Evolutionary conservation across 805 yeast species (phyloP).

Genomic region (Candida michaelii): DNA sequence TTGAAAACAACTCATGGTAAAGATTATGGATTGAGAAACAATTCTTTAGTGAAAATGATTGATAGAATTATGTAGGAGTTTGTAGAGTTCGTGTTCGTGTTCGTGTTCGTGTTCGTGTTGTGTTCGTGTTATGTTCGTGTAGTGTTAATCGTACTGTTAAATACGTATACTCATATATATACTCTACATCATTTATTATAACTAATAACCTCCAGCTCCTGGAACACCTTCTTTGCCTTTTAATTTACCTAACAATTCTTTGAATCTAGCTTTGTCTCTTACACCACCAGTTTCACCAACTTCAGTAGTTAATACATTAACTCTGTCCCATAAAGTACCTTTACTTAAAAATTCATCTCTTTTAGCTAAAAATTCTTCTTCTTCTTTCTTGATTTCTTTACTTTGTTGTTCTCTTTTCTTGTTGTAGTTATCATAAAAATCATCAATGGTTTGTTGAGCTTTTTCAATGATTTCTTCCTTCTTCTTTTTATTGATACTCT

Average conservation of each 20-base stretch:
- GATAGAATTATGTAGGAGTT: conserved; percentile 22
- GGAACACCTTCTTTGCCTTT: conserved; percentile 73
- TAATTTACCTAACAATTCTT: conserved; percentile 60
- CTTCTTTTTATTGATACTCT: conserved; percentile 63
- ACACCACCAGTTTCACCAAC: conserved; percentile 48
- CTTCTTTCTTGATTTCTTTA: conserved; percentile 63
- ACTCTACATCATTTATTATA: neutral
- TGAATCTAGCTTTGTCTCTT: conserved; percentile 70
- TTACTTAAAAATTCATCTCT: conserved; percentile 63
- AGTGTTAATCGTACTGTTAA: neutral
- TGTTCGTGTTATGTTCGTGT: neutral
- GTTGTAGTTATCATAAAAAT: conserved; percentile 89
- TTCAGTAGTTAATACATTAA: conserved; percentile 48
- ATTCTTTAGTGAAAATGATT: conserved; percentile 18
- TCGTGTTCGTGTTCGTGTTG: no score
- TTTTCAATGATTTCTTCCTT: conserved; percentile 66
- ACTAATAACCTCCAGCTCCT: conserved; percentile 65
- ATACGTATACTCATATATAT: neutral
- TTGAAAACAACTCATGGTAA: conserved; percentile 20
- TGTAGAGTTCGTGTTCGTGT: neutral
- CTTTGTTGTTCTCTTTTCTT: conserved; percentile 71
- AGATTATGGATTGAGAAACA: conserved; percentile 18
- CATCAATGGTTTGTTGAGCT: conserved; percentile 84
- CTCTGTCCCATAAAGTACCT: conserved; percentile 61
- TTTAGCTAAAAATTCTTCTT: conserved; percentile 66